Percentiles rank a stretch among this genome's conserved stretches.
phyloP scores from a whole-genome alignment of 768 basidiomycete genomes.

The Phanerochaete sordida region DNA sequence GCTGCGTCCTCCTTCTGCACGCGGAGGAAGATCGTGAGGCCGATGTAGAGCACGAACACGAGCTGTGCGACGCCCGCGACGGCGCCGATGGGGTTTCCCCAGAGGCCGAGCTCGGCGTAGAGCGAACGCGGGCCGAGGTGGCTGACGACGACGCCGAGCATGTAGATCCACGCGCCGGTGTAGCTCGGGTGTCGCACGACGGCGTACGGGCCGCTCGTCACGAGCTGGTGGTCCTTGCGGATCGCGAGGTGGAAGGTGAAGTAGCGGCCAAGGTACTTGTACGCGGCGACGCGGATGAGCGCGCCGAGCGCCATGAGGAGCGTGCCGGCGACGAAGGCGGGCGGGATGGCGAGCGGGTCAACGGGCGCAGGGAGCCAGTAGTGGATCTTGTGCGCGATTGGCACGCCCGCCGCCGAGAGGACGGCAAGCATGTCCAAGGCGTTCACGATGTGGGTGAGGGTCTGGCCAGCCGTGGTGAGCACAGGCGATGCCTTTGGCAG shows the following conservation, averaged over 20 bases:
- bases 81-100: not conserved
- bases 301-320: not conserved
- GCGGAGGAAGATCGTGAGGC: not conserved
- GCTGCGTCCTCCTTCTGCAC: constrained; percentile 3
- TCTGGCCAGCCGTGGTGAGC: not conserved
- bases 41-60: not conserved
- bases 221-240: constrained; percentile 20
- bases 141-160: constrained; percentile 5
- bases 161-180: constrained; percentile 8
- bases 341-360: constrained; percentile 2
- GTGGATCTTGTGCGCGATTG: not conserved
- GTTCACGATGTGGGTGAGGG: not conserved
- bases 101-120: constrained; percentile 1
- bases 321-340: not conserved
- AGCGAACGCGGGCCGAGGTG: constrained; percentile 3
- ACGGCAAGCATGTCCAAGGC: not conserved
- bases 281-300: constrained; percentile 14
- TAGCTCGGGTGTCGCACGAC: constrained; percentile 28
- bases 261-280: constrained; percentile 20
- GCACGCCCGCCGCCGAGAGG: not conserved
- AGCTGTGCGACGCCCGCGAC: not conserved
- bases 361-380: not conserved
- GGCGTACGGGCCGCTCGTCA: constrained; percentile 26
- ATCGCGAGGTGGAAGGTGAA: constrained; percentile 28
- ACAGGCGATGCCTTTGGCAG: not conserved